Evolutionary conservation across 2,329 filamentous ascomycete species (phyloP), one percentile per base, ranked within the genome.

Genomic region (Aspergillus caelatus): DNA sequence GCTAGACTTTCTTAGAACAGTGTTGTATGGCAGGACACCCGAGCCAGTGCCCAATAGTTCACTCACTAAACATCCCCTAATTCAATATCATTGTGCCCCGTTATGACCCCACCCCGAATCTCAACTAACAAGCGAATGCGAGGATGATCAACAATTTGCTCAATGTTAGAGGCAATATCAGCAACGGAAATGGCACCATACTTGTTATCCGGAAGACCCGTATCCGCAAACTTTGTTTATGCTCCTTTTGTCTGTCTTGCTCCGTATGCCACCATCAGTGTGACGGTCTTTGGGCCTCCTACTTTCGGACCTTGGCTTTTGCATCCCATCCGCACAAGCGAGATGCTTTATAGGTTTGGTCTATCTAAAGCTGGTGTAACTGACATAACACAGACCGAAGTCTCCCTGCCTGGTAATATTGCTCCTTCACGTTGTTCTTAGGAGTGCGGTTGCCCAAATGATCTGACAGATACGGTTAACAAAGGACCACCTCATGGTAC

Each of bases 111-210:
- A 71, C 8, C 69, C 71, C 11, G 70, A 39, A 71, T 68, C 11
- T 71, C 71, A 12, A 74, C 71, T 6, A 73, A 21, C 6, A 74
- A 57, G 39, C 68, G 66, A 14, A 71, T 70, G 30, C 65, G 60
- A 1, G 68, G 23, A 9, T 16, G 21, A 1, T 61, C 55, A 50
- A 75, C 75, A 16, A 58, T 73, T 41, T 65, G 45, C 23, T 57
- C 54, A 68, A 75, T 67, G 36, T 71, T 65, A 4, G 57, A 62
- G 6, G 66, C 67, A 9, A 73, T 65, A 4, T 57, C 62, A 3
- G 64, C 66, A 11, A 71, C 66, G 5, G 69, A 60, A 41, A 59
- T 68, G 4, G 61, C 69, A 21, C n/a, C 39, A 19, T n/a, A 9
- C 7, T 1, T 10, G 8, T 16, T 8, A 41, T 19, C 19, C 4